Evolutionary conservation across 1,284 basidiomycete species (phyloP), one percentile per base, ranked within the genome.

Genomic region (Acaromyces ingoldii): DNA sequence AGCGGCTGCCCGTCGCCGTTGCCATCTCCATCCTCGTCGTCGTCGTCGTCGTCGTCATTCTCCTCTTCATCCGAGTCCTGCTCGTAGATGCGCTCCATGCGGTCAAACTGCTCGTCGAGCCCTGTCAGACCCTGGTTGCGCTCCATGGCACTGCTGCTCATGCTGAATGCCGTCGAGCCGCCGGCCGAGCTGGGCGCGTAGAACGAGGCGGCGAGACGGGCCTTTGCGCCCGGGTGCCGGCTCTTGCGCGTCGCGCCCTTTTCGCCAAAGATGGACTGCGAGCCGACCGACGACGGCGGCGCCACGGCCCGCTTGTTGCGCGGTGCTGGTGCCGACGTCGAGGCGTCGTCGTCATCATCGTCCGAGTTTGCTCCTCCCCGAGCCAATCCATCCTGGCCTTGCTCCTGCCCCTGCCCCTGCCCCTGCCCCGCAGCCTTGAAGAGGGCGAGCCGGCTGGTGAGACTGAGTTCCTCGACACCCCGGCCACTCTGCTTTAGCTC

Each of bases 61-160:
- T 82, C 75, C 86, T 89, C 43, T 85, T 83, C 17, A 80, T 82
- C 1, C 88, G 88, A 70, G 86, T 89, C 53, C 70, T 84, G 85
- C 55, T 87, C 83, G 30, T 55, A 53, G 26, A 57, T 38, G 5
- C 22, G 13, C 30, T 57, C 53, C 28, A 53, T 34, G 38, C 26
- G 38, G 66, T 97, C 91, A 70, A 98, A 99, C 10, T 85, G 84
- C 65, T 95, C 90, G 71, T 99, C 95, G 25, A 99, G 81, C 4
- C 85, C 86, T 40, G 87, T 84, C 30, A 98, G 78, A 0, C 89
- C 86, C 65, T 91, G 84, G 67, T 91, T 98, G 36, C 95, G 82
- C 78, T 85, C 89, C 88, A 98, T 91, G 22, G 90, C 90, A 2
- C 90, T 92, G 65, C 89, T 91, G 70, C 87, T 93, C 93, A 99